phyloP scores from a whole-genome alignment of 2,329 filamentous ascomycete genomes.

The Penicillium sp. region DNA sequence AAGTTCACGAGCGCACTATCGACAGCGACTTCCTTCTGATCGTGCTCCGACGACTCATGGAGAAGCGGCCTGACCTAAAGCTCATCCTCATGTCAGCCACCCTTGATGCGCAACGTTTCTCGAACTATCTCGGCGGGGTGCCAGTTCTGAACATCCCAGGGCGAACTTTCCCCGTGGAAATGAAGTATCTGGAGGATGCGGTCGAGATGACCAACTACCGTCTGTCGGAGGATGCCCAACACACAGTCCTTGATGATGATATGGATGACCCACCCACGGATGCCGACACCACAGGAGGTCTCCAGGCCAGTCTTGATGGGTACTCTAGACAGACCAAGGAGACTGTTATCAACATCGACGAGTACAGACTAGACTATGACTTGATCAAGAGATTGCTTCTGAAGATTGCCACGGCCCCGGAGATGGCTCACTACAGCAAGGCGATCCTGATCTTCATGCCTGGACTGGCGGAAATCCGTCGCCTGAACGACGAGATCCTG shows the following conservation, averaged over 20 bases:
- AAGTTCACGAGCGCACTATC: constrained; percentile 94
- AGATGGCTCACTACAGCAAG: constrained; percentile 72
- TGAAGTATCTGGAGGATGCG: constrained; percentile 87
- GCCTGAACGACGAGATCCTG: constrained; percentile 78
- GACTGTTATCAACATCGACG: constrained; percentile 74
- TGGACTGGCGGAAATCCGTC: constrained; percentile 87
- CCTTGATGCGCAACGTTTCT: constrained; percentile 88
- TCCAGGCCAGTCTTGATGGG: constrained; percentile 63
- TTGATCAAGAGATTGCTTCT: constrained; percentile 77
- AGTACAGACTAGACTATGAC: constrained; percentile 88
- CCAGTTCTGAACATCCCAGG: constrained; percentile 89
- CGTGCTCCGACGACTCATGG: constrained; percentile 78
- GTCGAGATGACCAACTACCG: constrained; percentile 79
- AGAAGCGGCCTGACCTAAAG: constrained; percentile 76
- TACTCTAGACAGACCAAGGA: constrained; percentile 76
- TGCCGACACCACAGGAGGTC: constrained; percentile 52
- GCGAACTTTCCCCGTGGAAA: constrained; percentile 86
- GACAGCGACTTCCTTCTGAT: constrained; percentile 96
- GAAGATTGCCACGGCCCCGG: constrained; percentile 67
- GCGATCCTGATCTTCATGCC: constrained; percentile 94
- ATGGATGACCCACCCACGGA: constrained; percentile 46
- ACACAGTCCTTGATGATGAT: constrained; percentile 44
- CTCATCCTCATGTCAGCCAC: constrained; percentile 97
- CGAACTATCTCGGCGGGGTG: constrained; percentile 78
- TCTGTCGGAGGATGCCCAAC: constrained; percentile 58